These are phyloP conservation scores for Ocimum tenuiflorum DNA, from an alignment of 257 asterid genomes.

Conservation along the genomic window DNA sequence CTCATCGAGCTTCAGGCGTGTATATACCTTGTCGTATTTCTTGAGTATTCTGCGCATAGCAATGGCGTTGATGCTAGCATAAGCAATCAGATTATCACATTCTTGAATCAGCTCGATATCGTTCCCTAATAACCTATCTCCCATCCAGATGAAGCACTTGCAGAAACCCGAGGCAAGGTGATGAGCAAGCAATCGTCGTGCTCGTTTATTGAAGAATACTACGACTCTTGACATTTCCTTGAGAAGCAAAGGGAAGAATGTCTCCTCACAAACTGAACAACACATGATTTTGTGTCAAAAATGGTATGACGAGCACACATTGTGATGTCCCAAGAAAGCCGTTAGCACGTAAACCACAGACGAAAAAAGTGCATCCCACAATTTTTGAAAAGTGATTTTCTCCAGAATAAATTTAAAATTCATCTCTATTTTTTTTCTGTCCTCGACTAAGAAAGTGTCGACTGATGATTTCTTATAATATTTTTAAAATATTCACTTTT, in stretches of 20 bases:
- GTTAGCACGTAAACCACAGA: no score
- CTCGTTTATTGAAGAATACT: constrained; percentile 63
- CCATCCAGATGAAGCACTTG: constrained; percentile 61
- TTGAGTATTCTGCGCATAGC: constrained; percentile 89
- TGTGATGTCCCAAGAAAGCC: neutral
- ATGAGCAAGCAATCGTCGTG: constrained; percentile 58
- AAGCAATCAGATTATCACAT: constrained; percentile 65
- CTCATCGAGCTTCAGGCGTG: neutral
- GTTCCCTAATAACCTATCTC: constrained; percentile 49
- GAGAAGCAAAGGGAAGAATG: constrained; percentile 75
- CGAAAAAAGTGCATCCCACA: no score
- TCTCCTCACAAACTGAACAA: constrained; percentile 69
- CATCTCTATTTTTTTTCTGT: no score
- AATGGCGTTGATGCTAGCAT: constrained; percentile 71
- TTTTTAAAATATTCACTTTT: no score
- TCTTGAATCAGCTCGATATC: constrained; percentile 57
- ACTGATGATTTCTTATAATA: no score
- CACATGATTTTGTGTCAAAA: constrained; percentile 9
- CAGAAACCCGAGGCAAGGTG: constrained; percentile 64
- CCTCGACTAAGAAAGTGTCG: no score
- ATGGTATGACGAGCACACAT: neutral
- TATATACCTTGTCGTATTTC: constrained; percentile 74
- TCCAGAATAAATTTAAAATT: no score
- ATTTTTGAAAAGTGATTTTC: no score
- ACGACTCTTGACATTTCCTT: constrained; percentile 83